A percentile compares a stretch with the other conserved stretches of the same genome.
Conservation (phyloP, 257 asterid species). For the Nicotiana obtusifolia region DNA sequence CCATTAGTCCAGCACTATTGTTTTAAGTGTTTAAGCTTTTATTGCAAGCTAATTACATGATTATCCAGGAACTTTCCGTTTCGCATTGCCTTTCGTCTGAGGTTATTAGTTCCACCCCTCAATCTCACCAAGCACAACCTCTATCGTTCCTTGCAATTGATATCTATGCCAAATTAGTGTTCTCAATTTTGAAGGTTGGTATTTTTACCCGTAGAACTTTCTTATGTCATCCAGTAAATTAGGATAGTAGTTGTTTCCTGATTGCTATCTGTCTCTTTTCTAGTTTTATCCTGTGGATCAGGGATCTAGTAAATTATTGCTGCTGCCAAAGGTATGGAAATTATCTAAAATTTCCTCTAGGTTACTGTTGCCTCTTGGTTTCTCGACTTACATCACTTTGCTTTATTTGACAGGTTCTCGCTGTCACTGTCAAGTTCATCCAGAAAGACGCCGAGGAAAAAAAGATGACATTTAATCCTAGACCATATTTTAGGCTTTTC, state of each 20-base stretch:
- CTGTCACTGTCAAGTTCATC: constrained; percentile 71
- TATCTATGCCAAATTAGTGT: constrained; percentile 73
- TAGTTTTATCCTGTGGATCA: constrained; percentile 84
- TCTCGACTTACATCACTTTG: constrained; percentile 5
- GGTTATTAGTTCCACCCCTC: constrained; percentile 59
- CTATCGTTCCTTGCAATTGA: constrained; percentile 94
- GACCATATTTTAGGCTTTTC: constrained; percentile 90
- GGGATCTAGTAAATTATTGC: constrained; percentile 62
- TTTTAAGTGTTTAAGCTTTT: neutral
- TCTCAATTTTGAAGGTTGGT: constrained; percentile 78
- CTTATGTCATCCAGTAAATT: neutral
- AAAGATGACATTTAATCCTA: constrained; percentile 62
- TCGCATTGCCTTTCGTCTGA: constrained; percentile 85
- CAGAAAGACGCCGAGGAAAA: constrained; percentile 82
- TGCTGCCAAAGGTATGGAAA: constrained; percentile 72
- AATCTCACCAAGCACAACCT: constrained; percentile 60
- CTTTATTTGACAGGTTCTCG: constrained; percentile 56
- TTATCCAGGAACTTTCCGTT: constrained; percentile 75
- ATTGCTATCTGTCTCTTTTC: constrained; percentile 7
- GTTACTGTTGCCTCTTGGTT: constrained; percentile 9
- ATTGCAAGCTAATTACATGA: constrained; percentile 1
- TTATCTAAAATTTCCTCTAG: constrained; percentile 1
- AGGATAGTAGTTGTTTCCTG: neutral
- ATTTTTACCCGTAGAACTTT: constrained; percentile 8
- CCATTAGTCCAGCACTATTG: neutral